phyloP scores from a whole-genome alignment of 768 basidiomycete genomes.

The Agrocybe praecox region DNA sequence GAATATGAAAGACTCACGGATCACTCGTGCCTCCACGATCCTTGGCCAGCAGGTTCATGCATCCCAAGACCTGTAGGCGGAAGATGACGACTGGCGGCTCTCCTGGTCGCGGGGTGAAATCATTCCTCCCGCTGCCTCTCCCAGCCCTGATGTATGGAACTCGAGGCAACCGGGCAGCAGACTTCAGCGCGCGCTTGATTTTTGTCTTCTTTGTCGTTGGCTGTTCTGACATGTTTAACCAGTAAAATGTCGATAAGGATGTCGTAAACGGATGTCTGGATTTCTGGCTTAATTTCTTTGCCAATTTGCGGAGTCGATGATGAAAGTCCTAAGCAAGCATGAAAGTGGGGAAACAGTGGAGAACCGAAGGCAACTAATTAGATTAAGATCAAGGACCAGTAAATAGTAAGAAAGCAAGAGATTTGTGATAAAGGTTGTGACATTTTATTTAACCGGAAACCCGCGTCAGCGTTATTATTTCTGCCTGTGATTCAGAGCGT shows the following conservation, averaged over 20 bases:
- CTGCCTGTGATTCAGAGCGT: not conserved
- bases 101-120: conserved; percentile 49
- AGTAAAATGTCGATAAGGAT: not conserved
- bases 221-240: not conserved
- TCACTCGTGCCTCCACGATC: conserved; percentile 74
- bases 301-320: not conserved
- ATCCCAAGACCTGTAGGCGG: conserved; percentile 68
- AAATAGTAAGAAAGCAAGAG: not conserved
- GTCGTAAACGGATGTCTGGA: not conserved
- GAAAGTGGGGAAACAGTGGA: not conserved
- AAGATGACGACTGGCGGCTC: conserved; percentile 70
- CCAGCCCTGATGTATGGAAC: conserved; percentile 39
- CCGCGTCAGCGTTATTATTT: not conserved
- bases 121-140: conserved; percentile 30
- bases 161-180: conserved; percentile 56
- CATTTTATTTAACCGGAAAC: not conserved
- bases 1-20: conserved; percentile 55
- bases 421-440: not conserved
- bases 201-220: conserved; percentile 33
- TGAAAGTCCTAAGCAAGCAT: not conserved
- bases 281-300: not conserved
- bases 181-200: conserved; percentile 61
- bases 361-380: not conserved
- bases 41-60: conserved; percentile 61
- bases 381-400: not conserved